These are phyloP conservation scores for Solanum chmielewskii DNA, from an alignment of 257 asterid species.

Conservation along the genomic window DNA sequence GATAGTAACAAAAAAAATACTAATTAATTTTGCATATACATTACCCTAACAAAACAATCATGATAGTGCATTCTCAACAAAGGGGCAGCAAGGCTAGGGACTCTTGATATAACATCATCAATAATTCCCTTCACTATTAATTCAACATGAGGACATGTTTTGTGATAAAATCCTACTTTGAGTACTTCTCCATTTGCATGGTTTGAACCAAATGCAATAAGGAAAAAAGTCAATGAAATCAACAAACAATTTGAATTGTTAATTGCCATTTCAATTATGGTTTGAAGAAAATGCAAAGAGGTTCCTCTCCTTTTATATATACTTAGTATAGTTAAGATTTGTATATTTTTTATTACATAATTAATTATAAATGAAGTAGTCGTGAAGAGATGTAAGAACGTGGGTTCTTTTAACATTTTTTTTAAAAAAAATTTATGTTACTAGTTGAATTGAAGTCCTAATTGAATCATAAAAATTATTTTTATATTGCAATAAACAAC, in stretches of 20 bases:
- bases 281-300: background rate
- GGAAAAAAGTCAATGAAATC: constrained; percentile 2
- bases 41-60: constrained; percentile 42
- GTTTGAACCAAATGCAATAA: background rate
- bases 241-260: background rate
- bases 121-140: constrained; percentile 2
- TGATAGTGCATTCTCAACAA: constrained; percentile 39
- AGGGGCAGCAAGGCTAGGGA: constrained; percentile 31
- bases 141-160: constrained; percentile 19
- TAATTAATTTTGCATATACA: background rate
- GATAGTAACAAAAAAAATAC: too few relatives aligned
- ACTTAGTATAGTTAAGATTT: background rate
- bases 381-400: background rate
- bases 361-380: background rate
- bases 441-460: background rate
- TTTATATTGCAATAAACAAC: background rate
- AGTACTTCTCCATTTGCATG: constrained; percentile 19
- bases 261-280: background rate
- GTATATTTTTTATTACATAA: background rate
- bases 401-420: background rate
- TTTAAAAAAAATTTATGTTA: background rate
- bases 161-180: constrained; percentile 15
- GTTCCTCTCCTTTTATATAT: background rate
- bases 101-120: constrained; percentile 9
- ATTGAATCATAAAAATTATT: background rate